Conservation (phyloP, 495 filamentous ascomycete species). For the Xylaria cubensis region DNA sequence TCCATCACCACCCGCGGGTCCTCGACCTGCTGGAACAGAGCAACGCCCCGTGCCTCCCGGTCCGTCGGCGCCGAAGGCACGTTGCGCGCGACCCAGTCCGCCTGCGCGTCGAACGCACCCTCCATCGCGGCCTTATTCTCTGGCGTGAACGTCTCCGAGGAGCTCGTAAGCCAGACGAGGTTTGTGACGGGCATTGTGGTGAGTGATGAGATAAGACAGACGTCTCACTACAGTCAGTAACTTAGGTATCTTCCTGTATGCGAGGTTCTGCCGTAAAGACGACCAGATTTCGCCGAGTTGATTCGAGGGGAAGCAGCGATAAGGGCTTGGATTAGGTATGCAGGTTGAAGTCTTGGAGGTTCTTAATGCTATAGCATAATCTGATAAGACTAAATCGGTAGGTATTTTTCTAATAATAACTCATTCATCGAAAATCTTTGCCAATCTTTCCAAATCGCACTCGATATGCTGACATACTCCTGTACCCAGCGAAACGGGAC, state of each 20-base stretch:
- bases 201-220: neutral
- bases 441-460: conserved; percentile 11
- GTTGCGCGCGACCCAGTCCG: conserved; percentile 46
- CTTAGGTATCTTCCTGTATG: neutral
- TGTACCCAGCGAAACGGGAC: conserved; percentile 11
- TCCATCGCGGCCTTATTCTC: conserved; percentile 39
- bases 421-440: neutral
- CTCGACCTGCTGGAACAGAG: conserved; percentile 54
- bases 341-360: neutral
- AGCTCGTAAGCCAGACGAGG: conserved; percentile 55
- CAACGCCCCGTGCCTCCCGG: conserved; percentile 34
- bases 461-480: neutral
- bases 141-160: conserved; percentile 31
- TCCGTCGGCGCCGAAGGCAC: conserved; percentile 34
- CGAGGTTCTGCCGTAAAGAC: neutral
- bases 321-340: neutral
- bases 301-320: neutral
- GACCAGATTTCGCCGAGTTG: neutral
- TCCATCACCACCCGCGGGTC: conserved; percentile 56
- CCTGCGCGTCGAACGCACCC: conserved; percentile 40
- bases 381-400: conserved; percentile 2
- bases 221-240: neutral
- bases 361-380: conserved; percentile 14
- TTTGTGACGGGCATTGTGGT: conserved; percentile 60
- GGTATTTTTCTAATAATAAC: conserved; percentile 19